Base-by-base conservation (phyloP, 1,284 basidiomycete genomes). In the Naganishia sp. region DNA sequence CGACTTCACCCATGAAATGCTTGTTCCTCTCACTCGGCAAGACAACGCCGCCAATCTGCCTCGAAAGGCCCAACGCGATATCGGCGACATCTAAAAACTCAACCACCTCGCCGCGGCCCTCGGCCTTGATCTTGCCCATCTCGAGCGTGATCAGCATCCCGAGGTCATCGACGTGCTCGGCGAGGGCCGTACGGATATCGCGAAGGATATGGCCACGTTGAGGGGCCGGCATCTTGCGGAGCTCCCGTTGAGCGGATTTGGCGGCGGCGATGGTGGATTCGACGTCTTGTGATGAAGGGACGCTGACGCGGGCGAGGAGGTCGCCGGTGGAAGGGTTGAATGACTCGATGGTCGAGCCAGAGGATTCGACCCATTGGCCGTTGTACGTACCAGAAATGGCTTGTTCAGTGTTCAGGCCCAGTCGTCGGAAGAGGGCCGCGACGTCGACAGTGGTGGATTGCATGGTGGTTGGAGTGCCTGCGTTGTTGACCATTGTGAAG, bases 21-120 rank as follows among this genome's bases (percentile, higher is more conserved):
- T 91, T 90, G n/a, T 88, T 87, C 68, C 93, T 83, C 79, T 95
- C 93, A 54, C 90, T 92, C 42, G 88, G 86, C 65, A 94, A 84
- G 15, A 94, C 85, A 48, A 87, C 84, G 21, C 93, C 93, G 66
- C 91, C 90, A 88, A 95, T 94, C 85, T 90, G 91, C 65, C 94
- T 84, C 6, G 91, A 93, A 43, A 96, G 81, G 2, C 94, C 94
- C 23, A 92, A 87, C 4, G 84, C 88, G 75, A 87, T 87, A 75
- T 90, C 89, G 63, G 92, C 92, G 66, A 95, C 92, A 76, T 97
- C 94, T 68, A 97, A 86, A 72, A 94, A 94, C 80, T 96, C 92
- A 75, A 94, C 91, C 1, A 97, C 92, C 80, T 97, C 93, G 21
- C 93, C 93, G 53, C 88, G 83, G 42, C 93, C 94, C 77, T 97